A percentile compares a stretch with the other conserved stretches of the same genome.
Conservation (phyloP, 352 stramenopile species). For the Pythium plurisporium region DNA sequence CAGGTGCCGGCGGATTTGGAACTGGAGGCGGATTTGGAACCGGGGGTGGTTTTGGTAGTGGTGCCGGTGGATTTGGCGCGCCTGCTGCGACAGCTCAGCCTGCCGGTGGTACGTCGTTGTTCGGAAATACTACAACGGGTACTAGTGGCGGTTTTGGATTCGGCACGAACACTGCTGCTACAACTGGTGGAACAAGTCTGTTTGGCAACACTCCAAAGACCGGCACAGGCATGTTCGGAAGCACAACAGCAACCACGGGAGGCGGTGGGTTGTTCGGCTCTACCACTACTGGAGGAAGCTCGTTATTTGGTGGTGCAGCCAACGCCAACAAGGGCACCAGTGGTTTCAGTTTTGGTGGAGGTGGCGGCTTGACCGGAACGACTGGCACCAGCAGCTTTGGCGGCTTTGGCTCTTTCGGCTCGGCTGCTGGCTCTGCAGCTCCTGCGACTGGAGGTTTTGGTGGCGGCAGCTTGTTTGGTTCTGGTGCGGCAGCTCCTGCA, state of each 20-base stretch:
- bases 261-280: conserved; percentile 16
- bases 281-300: conserved; percentile 1
- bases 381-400: conserved; percentile 9
- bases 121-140: conserved; percentile 1
- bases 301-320: conserved; percentile 9
- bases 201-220: conserved; percentile 18
- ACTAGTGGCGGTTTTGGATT: conserved; percentile 15
- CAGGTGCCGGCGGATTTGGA: conserved; percentile 19
- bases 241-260: neutral
- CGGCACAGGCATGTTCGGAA: conserved; percentile 14
- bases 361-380: conserved; percentile 1
- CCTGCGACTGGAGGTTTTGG: conserved; percentile 3
- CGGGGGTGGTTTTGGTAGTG: conserved; percentile 9
- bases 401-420: conserved; percentile 22
- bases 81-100: conserved; percentile 5
- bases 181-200: conserved; percentile 11
- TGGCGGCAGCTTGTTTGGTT: conserved; percentile 13
- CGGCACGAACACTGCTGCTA: neutral
- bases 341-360: conserved; percentile 14
- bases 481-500: neutral
- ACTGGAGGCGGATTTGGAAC: conserved; percentile 5
- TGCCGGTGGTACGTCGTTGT: conserved; percentile 9
- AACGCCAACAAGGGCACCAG: conserved; percentile 9
- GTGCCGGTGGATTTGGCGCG: conserved; percentile 11
- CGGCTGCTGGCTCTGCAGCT: neutral